Evolutionary conservation across 2,329 filamentous ascomycete species (phyloP).

Genomic region (Aspergillus niger): DNA sequence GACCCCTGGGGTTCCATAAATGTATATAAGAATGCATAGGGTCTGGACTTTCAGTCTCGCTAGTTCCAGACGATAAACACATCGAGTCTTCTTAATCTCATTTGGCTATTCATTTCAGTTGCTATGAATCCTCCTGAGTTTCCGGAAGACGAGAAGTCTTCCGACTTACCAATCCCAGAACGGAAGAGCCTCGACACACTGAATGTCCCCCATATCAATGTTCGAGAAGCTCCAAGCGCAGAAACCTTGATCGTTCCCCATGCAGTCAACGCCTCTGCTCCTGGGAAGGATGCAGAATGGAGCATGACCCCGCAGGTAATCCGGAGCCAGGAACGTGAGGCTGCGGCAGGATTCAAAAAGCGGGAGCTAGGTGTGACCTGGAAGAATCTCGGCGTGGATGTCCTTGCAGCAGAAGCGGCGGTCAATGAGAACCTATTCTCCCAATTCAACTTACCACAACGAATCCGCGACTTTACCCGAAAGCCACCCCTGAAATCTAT

Average conservation of each 20-base stretch:
- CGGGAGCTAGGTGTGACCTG: conserved; percentile 64
- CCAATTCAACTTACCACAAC: conserved; percentile 56
- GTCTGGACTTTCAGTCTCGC: too few relatives aligned
- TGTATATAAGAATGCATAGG: not conserved
- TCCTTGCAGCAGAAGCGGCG: conserved; percentile 60
- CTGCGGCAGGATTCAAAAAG: conserved; percentile 48
- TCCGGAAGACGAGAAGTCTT: conserved; percentile 5
- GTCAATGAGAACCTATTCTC: conserved; percentile 65
- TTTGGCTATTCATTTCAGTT: not conserved
- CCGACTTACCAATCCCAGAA: conserved; percentile 8
- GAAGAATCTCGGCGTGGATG: conserved; percentile 64
- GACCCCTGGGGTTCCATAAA: not conserved
- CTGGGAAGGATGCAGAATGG: conserved; percentile 46
- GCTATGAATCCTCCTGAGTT: not conserved
- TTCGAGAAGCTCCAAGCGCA: conserved; percentile 24
- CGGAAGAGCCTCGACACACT: conserved; percentile 18
- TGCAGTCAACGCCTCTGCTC: conserved; percentile 1
- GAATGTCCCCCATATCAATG: conserved; percentile 17
- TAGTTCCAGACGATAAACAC: not conserved
- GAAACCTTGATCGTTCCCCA: conserved; percentile 23
- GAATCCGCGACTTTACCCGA: conserved; percentile 53
- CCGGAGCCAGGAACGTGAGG: conserved; percentile 44
- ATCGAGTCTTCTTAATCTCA: not conserved
- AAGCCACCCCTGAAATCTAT: conserved; percentile 64
- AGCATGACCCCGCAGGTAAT: conserved; percentile 51